Evolutionary conservation across 331 rosid genomes (phyloP).

Genomic region (Stylosanthes scabra): DNA sequence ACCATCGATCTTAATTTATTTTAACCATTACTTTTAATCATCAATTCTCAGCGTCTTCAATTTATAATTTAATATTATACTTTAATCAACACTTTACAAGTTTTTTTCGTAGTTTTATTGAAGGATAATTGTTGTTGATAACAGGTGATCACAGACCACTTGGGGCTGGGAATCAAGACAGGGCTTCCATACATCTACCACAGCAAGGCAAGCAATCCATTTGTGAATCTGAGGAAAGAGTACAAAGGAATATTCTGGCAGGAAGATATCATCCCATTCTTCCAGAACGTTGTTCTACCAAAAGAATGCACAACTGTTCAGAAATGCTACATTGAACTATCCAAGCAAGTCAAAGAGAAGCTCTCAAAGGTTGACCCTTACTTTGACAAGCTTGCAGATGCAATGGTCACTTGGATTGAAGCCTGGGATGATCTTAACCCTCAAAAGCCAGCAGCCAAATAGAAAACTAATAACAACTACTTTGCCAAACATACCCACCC

Average conservation of each 20-base stretch:
- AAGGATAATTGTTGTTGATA: background rate
- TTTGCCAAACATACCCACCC: conserved; percentile 6
- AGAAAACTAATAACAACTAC: background rate
- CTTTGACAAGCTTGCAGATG: conserved; percentile 61
- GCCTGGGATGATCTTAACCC: conserved; percentile 68
- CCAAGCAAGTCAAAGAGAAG: conserved; percentile 57
- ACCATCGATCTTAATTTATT: too few relatives aligned
- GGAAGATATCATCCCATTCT: conserved; percentile 63
- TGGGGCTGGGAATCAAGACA: conserved; percentile 59
- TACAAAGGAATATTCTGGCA: conserved; percentile 67
- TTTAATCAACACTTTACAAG: too few relatives aligned
- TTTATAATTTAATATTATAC: too few relatives aligned
- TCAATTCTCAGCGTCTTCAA: too few relatives aligned
- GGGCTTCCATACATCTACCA: conserved; percentile 55
- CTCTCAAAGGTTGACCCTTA: conserved; percentile 56
- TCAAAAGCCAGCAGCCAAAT: conserved; percentile 27
- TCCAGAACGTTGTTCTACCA: conserved; percentile 46
- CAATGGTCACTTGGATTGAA: conserved; percentile 67
- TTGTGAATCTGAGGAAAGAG: conserved; percentile 60
- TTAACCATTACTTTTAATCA: too few relatives aligned
- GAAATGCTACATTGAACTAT: conserved; percentile 55
- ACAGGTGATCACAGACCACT: conserved; percentile 55
- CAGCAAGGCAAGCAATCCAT: conserved; percentile 64
- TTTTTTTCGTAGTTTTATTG: too few relatives aligned
- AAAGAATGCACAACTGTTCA: conserved; percentile 58